Evolutionary conservation across 352 stramenopile genomes (phyloP).

Genomic region (Blastocystis sp.): DNA sequence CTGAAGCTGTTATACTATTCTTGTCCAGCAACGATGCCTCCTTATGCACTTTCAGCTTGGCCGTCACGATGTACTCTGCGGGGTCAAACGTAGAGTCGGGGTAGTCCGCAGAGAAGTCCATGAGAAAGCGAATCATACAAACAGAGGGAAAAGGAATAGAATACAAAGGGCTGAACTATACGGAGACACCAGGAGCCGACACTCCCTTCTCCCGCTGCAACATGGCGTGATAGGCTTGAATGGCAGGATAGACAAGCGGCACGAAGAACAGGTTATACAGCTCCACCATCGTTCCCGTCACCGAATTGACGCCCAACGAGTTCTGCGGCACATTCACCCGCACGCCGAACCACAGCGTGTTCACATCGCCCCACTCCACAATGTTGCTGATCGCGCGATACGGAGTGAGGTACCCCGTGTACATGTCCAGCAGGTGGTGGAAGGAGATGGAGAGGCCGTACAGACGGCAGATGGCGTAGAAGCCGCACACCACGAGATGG

Average conservation of each 20-base stretch:
- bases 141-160: conserved; percentile 7
- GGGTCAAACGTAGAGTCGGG: neutral
- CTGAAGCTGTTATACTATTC: conserved; percentile 2
- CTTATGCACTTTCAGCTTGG: conserved; percentile 50
- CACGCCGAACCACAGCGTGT: conserved; percentile 37
- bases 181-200: neutral
- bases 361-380: conserved; percentile 41
- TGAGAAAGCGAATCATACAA: conserved; percentile 6
- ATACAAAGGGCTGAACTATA: neutral
- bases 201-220: conserved; percentile 15
- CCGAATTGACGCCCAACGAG: neutral
- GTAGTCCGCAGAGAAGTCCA: conserved; percentile 39
- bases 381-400: conserved; percentile 44
- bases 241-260: conserved; percentile 13
- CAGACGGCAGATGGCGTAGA: conserved; percentile 30
- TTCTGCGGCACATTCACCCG: neutral
- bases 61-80: neutral
- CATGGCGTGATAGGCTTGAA: conserved; percentile 23
- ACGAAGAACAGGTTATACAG: conserved; percentile 57
- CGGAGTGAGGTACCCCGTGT: conserved; percentile 6
- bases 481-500: conserved; percentile 46
- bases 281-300: conserved; percentile 41
- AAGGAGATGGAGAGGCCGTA: conserved; percentile 18
- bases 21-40: conserved; percentile 13
- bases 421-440: conserved; percentile 46